A percentile compares a stretch with the other conserved stretches of the same genome.
These are phyloP conservation scores for Kwoniella sp. DNA, from an alignment of 768 basidiomycete species.

Conservation along the genomic window DNA sequence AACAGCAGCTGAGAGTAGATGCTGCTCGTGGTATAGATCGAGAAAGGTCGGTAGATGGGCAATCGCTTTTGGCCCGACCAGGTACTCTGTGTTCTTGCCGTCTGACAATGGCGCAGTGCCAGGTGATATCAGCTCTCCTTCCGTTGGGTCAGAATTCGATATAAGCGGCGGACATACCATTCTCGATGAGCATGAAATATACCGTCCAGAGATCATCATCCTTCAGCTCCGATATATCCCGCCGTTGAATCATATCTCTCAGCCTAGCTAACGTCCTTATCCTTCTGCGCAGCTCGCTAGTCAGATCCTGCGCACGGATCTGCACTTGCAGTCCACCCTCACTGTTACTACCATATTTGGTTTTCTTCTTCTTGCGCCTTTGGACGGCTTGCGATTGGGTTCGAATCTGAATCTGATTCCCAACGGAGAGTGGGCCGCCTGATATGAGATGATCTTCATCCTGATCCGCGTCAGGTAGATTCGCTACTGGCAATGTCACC, in stretches of 20 bases:
- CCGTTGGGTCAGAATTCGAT: not conserved
- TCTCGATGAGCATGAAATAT: conserved; percentile 54
- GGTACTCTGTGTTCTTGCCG: conserved; percentile 48
- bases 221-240: conserved; percentile 26
- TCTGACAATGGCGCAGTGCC: conserved; percentile 33
- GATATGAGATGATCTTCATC: conserved; percentile 1
- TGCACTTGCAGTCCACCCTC: not conserved
- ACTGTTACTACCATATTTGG: not conserved
- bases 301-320: conserved; percentile 26
- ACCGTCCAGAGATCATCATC: conserved; percentile 51
- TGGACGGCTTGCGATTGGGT: not conserved
- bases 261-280: conserved; percentile 35
- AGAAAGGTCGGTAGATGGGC: conserved; percentile 46
- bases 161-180: conserved; percentile 50
- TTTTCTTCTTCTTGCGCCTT: not conserved
- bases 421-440: not conserved
- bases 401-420: no score
- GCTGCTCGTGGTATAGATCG: conserved; percentile 51
- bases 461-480: not conserved
- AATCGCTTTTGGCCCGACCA: conserved; percentile 36
- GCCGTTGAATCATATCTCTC: conserved; percentile 19
- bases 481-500: not conserved
- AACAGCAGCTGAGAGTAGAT: conserved; percentile 51
- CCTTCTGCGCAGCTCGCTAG: conserved; percentile 42
- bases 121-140: not conserved